Conservation (phyloP, 208 protist genomes). For the Wallacemonas collosoma region DNA sequence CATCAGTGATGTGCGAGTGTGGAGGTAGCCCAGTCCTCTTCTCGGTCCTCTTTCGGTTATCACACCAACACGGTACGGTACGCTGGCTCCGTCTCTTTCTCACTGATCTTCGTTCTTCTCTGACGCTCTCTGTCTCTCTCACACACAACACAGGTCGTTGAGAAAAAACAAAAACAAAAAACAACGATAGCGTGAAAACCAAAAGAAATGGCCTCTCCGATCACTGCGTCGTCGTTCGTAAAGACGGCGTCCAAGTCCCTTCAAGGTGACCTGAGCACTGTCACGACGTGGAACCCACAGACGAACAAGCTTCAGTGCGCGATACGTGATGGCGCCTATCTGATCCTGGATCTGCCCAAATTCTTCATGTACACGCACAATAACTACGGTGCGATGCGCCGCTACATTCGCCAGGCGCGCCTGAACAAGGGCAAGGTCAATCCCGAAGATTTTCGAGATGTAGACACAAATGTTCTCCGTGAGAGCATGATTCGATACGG, state of each 20-base stretch:
- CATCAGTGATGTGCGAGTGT: too few relatives aligned
- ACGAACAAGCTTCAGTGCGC: constrained; percentile 70
- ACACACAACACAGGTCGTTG: constrained; percentile 13
- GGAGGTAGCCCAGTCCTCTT: too few relatives aligned
- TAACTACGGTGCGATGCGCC: constrained; percentile 77
- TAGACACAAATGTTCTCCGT: constrained; percentile 82
- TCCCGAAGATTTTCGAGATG: constrained; percentile 78
- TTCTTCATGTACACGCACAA: constrained; percentile 79
- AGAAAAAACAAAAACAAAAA: constrained; percentile 22
- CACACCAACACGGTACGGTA: too few relatives aligned
- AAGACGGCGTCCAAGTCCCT: constrained; percentile 35
- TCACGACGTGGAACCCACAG: constrained; percentile 57
- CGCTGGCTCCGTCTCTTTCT: too few relatives aligned
- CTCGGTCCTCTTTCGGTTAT: too few relatives aligned
- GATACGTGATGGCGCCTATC: constrained; percentile 65
- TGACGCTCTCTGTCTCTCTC: constrained; percentile 10
- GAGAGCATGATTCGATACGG: constrained; percentile 68
- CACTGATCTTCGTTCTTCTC: neutral
- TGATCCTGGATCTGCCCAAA: constrained; percentile 65
- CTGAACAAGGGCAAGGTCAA: constrained; percentile 85
- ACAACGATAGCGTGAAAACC: neutral
- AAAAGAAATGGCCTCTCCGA: neutral
- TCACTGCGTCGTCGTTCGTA: constrained; percentile 29
- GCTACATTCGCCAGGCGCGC: constrained; percentile 75
- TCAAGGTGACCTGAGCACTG: constrained; percentile 44